Conservation (phyloP, 345 rosid genomes). For the Eucalyptus microcorys region DNA sequence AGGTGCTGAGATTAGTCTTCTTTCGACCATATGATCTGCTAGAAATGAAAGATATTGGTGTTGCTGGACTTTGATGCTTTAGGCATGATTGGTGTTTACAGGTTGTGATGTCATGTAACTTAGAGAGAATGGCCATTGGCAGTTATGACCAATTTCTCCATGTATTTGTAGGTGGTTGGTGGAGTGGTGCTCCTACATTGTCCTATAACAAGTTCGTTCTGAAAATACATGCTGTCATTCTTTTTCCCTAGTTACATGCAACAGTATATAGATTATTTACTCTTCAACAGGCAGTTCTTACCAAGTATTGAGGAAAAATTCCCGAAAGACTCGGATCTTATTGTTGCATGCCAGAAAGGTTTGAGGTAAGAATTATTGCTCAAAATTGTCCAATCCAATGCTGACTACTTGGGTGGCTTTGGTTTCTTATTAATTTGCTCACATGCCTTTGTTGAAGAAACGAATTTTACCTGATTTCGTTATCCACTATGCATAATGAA, state of each 20-base stretch:
- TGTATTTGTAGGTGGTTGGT: slow-evolving; percentile 77
- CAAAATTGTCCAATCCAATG: not conserved
- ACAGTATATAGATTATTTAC: not conserved
- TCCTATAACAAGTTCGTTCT: slow-evolving; percentile 50
- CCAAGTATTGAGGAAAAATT: slow-evolving; percentile 64
- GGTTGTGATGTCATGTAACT: not conserved
- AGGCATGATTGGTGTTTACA: not conserved
- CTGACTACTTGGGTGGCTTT: not conserved
- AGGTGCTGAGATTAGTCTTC: no score
- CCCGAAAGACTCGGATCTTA: slow-evolving; percentile 68
- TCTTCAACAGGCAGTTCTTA: slow-evolving; percentile 45
- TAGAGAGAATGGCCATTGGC: not conserved
- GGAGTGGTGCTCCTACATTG: slow-evolving; percentile 81
- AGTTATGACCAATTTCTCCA: not conserved
- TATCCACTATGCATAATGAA: not conserved
- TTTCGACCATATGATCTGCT: no score
- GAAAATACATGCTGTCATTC: not conserved
- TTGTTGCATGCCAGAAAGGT: slow-evolving; percentile 93
- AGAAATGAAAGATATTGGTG: no score
- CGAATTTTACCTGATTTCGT: not conserved
- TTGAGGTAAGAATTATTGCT: slow-evolving; percentile 43
- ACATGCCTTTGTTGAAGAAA: not conserved
- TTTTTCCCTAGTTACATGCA: not conserved
- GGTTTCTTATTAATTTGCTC: not conserved
- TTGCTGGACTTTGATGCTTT: not conserved